Conservation (phyloP, 169 alveolate genomes). For the Plasmodium vinckei region DNA sequence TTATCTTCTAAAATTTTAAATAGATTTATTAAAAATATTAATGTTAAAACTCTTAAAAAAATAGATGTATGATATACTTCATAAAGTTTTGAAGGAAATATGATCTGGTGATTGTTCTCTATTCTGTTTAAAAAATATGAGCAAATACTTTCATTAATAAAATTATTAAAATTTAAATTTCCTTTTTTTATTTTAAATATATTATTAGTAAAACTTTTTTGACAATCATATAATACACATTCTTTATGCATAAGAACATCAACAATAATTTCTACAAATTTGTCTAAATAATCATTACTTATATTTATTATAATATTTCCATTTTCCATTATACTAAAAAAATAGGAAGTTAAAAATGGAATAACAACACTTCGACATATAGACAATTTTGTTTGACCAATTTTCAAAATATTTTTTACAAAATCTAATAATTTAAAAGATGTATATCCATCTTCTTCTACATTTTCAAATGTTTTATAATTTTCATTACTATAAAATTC, state of each 20-base stretch:
- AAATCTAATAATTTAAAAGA: constrained; percentile 6
- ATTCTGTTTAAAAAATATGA: constrained; percentile 4
- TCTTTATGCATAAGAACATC: constrained; percentile 66
- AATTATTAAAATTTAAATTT: constrained; percentile 11
- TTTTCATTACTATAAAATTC: neutral
- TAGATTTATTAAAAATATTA: constrained; percentile 39
- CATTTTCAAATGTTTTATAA: neutral
- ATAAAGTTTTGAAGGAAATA: constrained; percentile 19
- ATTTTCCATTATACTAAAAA: constrained; percentile 49
- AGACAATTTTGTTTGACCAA: constrained; percentile 28
- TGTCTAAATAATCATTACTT: constrained; percentile 26
- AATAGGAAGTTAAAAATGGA: constrained; percentile 43
- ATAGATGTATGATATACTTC: constrained; percentile 22
- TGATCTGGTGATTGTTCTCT: constrained; percentile 11
- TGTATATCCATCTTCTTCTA: neutral
- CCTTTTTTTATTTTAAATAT: constrained; percentile 37
- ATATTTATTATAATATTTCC: constrained; percentile 10
- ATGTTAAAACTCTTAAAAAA: constrained; percentile 30
- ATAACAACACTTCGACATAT: constrained; percentile 32
- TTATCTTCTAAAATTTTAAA: constrained; percentile 24
- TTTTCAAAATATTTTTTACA: constrained; percentile 19
- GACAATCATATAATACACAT: constrained; percentile 13
- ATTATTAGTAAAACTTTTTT: constrained; percentile 39
- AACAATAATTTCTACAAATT: constrained; percentile 25
- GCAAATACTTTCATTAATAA: constrained; percentile 38